phyloP scores from a whole-genome alignment of 176 grass and related monocot species.

The Hyparrhenia diplandra region DNA sequence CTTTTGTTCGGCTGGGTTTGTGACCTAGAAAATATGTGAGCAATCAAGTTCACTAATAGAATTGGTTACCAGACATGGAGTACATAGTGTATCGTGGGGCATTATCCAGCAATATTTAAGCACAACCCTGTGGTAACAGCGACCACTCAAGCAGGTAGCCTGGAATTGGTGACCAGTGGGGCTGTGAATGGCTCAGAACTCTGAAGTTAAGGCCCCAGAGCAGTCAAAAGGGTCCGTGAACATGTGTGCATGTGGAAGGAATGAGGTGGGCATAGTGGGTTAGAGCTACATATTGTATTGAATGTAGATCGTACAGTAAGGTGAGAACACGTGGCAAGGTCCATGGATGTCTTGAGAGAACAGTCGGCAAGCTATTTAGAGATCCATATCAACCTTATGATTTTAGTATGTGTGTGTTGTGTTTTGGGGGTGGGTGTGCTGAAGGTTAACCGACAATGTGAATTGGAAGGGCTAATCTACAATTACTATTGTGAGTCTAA shows the following conservation, averaged over 20 bases:
- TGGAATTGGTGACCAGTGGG: not conserved
- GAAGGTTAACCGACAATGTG: not conserved
- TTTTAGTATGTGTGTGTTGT: not conserved
- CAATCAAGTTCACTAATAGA: not conserved
- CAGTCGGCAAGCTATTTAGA: not conserved
- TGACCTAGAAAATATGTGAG: not conserved
- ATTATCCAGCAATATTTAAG: not conserved
- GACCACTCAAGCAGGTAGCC: not conserved
- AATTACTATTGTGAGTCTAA: not conserved
- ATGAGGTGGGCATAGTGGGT: not conserved
- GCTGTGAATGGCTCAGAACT: not conserved
- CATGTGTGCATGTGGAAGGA: not conserved
- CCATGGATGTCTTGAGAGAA: not conserved
- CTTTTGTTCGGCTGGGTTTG: not conserved
- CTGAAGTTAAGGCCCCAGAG: not conserved
- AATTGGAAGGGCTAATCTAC: not conserved
- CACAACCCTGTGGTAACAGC: not conserved
- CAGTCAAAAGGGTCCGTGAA: not conserved
- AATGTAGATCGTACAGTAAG: not conserved
- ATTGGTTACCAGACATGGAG: not conserved
- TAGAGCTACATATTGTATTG: not conserved
- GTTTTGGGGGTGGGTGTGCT: not conserved
- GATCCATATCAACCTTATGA: not conserved
- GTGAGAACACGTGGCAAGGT: not conserved
- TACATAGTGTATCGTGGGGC: not conserved